A percentile compares a stretch with the other conserved stretches of the same genome.
phyloP scores from a whole-genome alignment of 2,329 filamentous ascomycete genomes.

The Sarocladium strictum region DNA sequence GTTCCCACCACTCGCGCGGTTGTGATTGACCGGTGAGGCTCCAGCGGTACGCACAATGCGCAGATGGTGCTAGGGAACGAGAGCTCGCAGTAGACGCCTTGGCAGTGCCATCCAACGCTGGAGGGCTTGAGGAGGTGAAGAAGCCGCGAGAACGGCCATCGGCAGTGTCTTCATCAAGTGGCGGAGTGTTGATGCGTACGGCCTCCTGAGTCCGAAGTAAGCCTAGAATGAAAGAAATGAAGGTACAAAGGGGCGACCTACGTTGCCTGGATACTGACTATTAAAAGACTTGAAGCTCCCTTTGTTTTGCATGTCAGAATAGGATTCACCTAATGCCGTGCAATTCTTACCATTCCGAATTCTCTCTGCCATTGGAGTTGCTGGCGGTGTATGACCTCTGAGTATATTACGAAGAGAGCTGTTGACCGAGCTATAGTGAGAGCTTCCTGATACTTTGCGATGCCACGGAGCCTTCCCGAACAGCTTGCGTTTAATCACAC shows the following conservation, averaged over 20 bases:
- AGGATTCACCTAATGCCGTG: not conserved
- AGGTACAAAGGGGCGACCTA: constrained; percentile 17
- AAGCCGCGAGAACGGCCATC: constrained; percentile 33
- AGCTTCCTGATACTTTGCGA: constrained; percentile 31
- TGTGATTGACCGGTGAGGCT: constrained; percentile 18
- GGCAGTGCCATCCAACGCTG: constrained; percentile 12
- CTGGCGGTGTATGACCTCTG: constrained; percentile 25
- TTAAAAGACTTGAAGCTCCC: constrained; percentile 13
- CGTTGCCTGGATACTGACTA: constrained; percentile 28
- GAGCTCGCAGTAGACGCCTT: constrained; percentile 10
- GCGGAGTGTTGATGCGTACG: constrained; percentile 41
- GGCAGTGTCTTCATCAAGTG: constrained; percentile 31
- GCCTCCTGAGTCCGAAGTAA: constrained; percentile 34
- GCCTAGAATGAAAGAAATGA: not conserved
- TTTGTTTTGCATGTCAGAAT: not conserved
- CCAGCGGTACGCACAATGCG: constrained; percentile 12
- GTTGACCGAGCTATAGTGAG: constrained; percentile 30
- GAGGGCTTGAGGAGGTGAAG: constrained; percentile 35
- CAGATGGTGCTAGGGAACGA: constrained; percentile 13
- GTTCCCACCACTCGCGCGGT: constrained; percentile 30
- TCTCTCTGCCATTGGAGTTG: not conserved
- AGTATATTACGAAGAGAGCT: constrained; percentile 36
- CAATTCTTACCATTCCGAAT: not conserved
- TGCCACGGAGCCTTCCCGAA: constrained; percentile 36
- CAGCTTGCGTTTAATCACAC: constrained; percentile 27